Evolutionary conservation across 2,329 filamentous ascomycete genomes (phyloP), one percentile per base, ranked within the genome.

Genomic region (Hypoxylon sp.): DNA sequence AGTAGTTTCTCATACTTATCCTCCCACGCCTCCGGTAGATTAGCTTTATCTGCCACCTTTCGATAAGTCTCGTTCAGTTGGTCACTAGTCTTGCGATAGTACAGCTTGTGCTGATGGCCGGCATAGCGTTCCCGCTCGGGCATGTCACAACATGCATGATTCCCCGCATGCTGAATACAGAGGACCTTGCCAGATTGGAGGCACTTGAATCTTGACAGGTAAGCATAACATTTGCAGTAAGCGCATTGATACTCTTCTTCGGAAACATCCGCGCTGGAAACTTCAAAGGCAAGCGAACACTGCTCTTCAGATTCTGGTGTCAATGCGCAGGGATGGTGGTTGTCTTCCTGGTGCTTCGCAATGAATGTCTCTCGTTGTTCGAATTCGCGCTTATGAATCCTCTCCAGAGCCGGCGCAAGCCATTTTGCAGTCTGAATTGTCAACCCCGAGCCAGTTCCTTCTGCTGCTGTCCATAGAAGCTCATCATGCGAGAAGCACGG

Each of bases 401-500:
- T 88, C 56, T 93, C 88, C 21, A 99, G 82, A 1, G 96, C 96
- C 0, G 95, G 95, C 1, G 91, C 92, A 14, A 99, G 85, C 96
- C 96, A 99, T 80, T 96, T 97, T 0, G 96, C 93, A 1, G 93
- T 98, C 73, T 93, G 92, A 62, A 99, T 98, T 0, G 86, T 89
- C 51, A 90, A 78, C 2, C 83, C 82, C 32, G 89, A 90, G 2
- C 90, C 87, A 72, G 94, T 90, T 74, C 89, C 91, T 71, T 93
- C 90, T 5, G 94, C 93, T 6, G 96, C 96, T 2, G 95, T 98
- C 82, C 97, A 90, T 2, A 99, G 84, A 21, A 99, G 82, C 78
- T 99, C 96, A 74, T 99, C 96, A 72, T 99, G 96, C 0, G 95
- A 98, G 79, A 99, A 99, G 79, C 96, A 98, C 1, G 96, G 94